Evolutionary conservation across 1,284 basidiomycete species (phyloP).

Genomic region (Flammula alnicola): DNA sequence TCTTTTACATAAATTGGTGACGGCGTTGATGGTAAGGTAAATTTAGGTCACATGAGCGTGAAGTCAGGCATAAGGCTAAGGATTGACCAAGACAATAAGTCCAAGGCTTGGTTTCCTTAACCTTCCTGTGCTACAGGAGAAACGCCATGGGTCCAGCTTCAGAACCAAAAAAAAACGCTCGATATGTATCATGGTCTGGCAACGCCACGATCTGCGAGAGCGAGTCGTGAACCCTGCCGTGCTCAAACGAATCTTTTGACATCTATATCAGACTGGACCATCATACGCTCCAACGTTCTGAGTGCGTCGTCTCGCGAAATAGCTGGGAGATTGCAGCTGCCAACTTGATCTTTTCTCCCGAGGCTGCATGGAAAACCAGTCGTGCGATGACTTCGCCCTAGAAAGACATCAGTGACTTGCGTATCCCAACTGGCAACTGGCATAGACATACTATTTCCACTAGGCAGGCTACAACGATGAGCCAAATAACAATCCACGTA

Average conservation of each 20-base stretch:
- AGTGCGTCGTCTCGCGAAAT: constrained; percentile 45
- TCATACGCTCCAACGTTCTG: constrained; percentile 46
- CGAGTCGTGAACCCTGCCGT: no score
- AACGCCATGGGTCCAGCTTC: no score
- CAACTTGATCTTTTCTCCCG: constrained; percentile 22
- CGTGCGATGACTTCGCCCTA: constrained; percentile 86
- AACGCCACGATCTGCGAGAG: no score
- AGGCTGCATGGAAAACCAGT: constrained; percentile 68
- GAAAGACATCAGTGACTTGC: constrained; percentile 2
- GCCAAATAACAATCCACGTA: constrained; percentile 95
- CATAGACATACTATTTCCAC: constrained; percentile 68
- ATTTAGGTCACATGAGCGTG: no score
- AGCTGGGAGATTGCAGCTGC: constrained; percentile 11
- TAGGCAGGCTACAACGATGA: constrained; percentile 88
- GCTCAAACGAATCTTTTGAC: not conserved
- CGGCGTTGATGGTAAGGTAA: no score
- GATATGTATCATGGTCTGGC: no score
- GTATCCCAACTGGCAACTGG: not conserved
- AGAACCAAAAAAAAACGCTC: no score
- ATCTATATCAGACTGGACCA: constrained; percentile 20
- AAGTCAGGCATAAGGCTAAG: no score
- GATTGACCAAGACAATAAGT: no score
- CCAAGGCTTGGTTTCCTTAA: no score
- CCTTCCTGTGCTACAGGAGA: no score
- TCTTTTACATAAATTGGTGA: no score